These are phyloP conservation scores for Chiua virens DNA, from an alignment of 768 basidiomycete genomes.

Conservation along the genomic window DNA sequence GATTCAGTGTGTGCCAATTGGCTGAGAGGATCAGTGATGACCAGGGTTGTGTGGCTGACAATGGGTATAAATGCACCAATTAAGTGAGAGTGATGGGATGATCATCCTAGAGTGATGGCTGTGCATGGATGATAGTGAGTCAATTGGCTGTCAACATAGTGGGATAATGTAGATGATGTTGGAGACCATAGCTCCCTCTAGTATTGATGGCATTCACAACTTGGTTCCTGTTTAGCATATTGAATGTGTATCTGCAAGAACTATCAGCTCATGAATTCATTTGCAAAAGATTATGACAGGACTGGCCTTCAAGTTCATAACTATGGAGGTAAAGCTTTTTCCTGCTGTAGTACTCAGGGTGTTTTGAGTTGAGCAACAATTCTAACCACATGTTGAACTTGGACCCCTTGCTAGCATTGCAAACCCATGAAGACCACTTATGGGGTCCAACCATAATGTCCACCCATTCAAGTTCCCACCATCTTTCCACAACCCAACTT, in stretches of 20 bases:
- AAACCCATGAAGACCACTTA: slow-evolving; percentile 55
- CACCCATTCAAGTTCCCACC: slow-evolving; percentile 54
- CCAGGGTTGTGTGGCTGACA: no score
- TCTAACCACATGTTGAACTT: slow-evolving; percentile 54
- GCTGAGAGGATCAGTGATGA: no score
- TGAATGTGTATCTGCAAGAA: slow-evolving; percentile 63
- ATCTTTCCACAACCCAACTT: slow-evolving; percentile 61
- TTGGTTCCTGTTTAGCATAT: slow-evolving; percentile 74
- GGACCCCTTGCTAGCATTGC: slow-evolving; percentile 49
- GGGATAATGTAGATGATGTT: no score
- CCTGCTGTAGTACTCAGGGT: slow-evolving; percentile 70
- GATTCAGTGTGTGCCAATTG: no score
- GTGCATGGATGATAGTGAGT: no score
- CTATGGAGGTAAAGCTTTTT: slow-evolving; percentile 67
- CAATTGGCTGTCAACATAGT: no score
- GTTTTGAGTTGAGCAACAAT: slow-evolving; percentile 52
- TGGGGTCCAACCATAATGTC: slow-evolving; percentile 75
- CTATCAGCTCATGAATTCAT: background rate
- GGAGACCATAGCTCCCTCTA: slow-evolving; percentile 48
- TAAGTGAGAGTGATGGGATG: no score
- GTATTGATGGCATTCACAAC: slow-evolving; percentile 75
- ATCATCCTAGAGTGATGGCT: no score
- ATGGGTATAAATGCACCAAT: no score
- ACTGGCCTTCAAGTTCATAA: slow-evolving; percentile 67
- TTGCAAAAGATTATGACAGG: background rate